These are phyloP conservation scores for Chaetoscypha palmicola DNA, from an alignment of 2,329 filamentous ascomycete species.

Conservation along the genomic window DNA sequence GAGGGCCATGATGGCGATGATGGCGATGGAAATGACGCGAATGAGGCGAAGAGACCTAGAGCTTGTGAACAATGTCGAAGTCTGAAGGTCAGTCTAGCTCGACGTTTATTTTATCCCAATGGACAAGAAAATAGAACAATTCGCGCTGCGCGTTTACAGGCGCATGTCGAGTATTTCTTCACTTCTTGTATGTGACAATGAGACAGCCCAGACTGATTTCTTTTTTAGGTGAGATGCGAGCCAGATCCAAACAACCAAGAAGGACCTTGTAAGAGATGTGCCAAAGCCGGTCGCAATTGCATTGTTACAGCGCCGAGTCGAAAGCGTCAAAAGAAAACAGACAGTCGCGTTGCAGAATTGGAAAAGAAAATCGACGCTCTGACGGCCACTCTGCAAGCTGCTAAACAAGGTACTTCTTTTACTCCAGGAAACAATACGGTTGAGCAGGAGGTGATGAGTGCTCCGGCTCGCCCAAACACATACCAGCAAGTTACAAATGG, in stretches of 20 bases:
- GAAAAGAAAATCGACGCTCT: constrained; percentile 38
- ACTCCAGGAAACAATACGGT: constrained; percentile 9
- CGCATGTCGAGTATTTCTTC: no score
- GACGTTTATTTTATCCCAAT: no score
- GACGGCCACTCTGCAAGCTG: constrained; percentile 32
- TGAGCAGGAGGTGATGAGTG: constrained; percentile 6
- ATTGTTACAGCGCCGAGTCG: constrained; percentile 35
- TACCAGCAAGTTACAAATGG: constrained; percentile 32
- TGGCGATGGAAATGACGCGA: constrained; percentile 13
- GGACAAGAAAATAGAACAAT: no score
- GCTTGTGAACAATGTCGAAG: constrained; percentile 38
- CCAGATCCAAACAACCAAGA: constrained; percentile 30
- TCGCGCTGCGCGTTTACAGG: no score
- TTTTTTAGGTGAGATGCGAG: constrained; percentile 35
- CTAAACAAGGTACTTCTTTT: constrained; percentile 14
- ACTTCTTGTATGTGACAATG: no score
- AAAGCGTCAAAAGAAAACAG: constrained; percentile 39
- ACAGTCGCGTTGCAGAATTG: constrained; percentile 38
- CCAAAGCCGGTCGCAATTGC: constrained; percentile 34
- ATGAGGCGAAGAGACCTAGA: constrained; percentile 31
- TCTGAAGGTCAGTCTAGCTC: constrained; percentile 33
- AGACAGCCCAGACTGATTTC: not conserved
- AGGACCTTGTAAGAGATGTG: constrained; percentile 35
- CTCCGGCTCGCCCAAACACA: constrained; percentile 16
- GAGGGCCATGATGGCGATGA: constrained; percentile 14